phyloP scores from a whole-genome alignment of 75 land plant genomes.

The Picea sitchensis region DNA sequence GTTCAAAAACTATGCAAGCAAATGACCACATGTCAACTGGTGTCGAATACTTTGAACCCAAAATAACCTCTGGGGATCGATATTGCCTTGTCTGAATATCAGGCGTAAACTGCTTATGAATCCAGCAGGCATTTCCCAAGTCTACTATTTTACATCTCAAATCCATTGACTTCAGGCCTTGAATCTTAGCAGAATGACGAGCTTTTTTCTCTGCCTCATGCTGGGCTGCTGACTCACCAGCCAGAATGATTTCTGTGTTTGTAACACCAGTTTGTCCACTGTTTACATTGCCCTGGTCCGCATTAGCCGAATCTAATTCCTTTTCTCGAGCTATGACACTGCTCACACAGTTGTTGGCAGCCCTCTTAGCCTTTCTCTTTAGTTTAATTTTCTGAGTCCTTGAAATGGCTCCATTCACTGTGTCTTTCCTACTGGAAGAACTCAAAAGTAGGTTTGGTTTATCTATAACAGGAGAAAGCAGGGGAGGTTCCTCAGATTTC shows the following conservation, averaged over 20 bases:
- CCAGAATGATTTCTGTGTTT: not conserved
- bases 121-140: constrained; percentile 94
- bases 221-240: constrained; percentile 2
- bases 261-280: not conserved
- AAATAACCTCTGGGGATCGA: constrained; percentile 87
- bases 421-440: not conserved
- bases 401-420: constrained; percentile 26
- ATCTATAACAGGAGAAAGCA: constrained; percentile 57
- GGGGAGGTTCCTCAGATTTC: constrained; percentile 40
- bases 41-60: constrained; percentile 62
- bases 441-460: constrained; percentile 14
- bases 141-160: constrained; percentile 92
- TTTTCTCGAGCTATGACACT: constrained; percentile 18
- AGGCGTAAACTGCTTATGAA: constrained; percentile 58
- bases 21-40: constrained; percentile 95
- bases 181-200: constrained; percentile 13
- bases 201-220: constrained; percentile 28
- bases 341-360: constrained; percentile 47
- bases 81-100: constrained; percentile 95
- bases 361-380: constrained; percentile 69
- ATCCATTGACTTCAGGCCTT: constrained; percentile 61
- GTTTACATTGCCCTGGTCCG: not conserved
- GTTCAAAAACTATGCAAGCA: constrained; percentile 85
- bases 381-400: constrained; percentile 64
- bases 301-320: not conserved